Evolutionary conservation across 1,284 basidiomycete species (phyloP), one percentile per base, ranked within the genome.

Genomic region (Polyporus tsugae): DNA sequence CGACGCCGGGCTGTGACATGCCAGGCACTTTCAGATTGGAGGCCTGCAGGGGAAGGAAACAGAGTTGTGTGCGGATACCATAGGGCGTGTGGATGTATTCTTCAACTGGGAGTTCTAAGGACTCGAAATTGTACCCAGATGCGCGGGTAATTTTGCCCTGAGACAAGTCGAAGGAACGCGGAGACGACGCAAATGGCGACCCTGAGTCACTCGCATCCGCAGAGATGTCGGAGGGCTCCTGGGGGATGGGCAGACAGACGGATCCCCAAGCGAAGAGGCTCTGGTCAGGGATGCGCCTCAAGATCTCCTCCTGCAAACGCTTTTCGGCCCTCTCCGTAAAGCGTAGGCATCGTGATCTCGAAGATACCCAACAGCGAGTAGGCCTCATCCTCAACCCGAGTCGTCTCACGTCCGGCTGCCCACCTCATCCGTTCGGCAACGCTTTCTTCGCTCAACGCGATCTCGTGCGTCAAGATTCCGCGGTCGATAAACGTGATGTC

Each of bases 331-430:
- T 53, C 52, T 29, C 52, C 52, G 15, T 60, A 60, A 19, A 60
- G 38, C 4, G 59, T 60, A 22, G 59, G 59, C 59, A 60, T 60
- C 35, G 36, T 41, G 41, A 60, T 60, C 59, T 29, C 53, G 19
- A 64, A 64, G 38, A 64, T 19, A 10, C 63, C 63, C 63, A 64
- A 17, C 19, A 64, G 36, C 25, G 25, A 64, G 29, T 64, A 64
- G 19, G 63, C 63, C 63, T 35, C 33, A n/a, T 64, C 63, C 39
- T 64, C 63, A 6, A 38, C 19, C 53, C 63, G 53, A 17, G 63
- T 64, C 29, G 63, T 59, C 39, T 25, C 10, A 3, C 63, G 63
- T 17, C 4, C 22, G n/a, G 63, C 63, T 3, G 63, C 63, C 63
- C 63, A 64, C 15, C 55, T 33, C 55, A 64, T 58, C 19, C 62